Conservation (phyloP, 2,329 filamentous ascomycete species). For the Neopestalotiopsis sp. region DNA sequence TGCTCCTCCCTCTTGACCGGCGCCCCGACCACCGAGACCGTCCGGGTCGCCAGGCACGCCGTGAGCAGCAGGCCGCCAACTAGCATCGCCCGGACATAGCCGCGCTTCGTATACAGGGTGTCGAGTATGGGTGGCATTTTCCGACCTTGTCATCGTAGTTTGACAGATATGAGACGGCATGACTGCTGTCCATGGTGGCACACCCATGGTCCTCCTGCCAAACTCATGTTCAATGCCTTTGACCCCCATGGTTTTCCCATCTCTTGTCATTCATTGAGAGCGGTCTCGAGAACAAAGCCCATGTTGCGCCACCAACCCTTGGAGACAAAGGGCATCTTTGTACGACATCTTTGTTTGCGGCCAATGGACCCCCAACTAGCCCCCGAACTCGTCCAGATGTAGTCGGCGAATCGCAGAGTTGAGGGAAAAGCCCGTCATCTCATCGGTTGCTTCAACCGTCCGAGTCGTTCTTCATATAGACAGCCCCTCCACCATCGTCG, state of each 20-base stretch:
- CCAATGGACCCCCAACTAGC: no score
- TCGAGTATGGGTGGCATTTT: slow-evolving; percentile 21
- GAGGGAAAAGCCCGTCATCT: not conserved
- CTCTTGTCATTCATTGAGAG: not conserved
- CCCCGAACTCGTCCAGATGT: not conserved
- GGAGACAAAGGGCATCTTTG: not conserved
- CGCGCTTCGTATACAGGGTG: slow-evolving; percentile 25
- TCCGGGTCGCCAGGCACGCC: slow-evolving; percentile 23
- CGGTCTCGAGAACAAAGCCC: not conserved
- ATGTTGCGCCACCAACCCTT: not conserved
- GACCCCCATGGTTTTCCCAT: not conserved
- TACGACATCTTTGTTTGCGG: not conserved
- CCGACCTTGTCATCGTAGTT: not conserved
- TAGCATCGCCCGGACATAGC: slow-evolving; percentile 25
- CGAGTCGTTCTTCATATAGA: not conserved
- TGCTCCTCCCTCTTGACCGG: slow-evolving; percentile 1
- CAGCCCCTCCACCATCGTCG: not conserved
- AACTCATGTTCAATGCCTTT: not conserved
- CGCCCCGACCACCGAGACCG: slow-evolving; percentile 14
- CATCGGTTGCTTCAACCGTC: not conserved
- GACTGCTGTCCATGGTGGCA: not conserved
- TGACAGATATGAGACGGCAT: not conserved
- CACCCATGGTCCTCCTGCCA: not conserved
- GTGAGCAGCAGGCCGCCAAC: slow-evolving; percentile 26
- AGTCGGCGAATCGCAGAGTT: not conserved